A percentile compares a stretch with the other conserved stretches of the same genome.
phyloP scores from a whole-genome alignment of 2,329 filamentous ascomycete genomes.

The Colletotrichum sidae region DNA sequence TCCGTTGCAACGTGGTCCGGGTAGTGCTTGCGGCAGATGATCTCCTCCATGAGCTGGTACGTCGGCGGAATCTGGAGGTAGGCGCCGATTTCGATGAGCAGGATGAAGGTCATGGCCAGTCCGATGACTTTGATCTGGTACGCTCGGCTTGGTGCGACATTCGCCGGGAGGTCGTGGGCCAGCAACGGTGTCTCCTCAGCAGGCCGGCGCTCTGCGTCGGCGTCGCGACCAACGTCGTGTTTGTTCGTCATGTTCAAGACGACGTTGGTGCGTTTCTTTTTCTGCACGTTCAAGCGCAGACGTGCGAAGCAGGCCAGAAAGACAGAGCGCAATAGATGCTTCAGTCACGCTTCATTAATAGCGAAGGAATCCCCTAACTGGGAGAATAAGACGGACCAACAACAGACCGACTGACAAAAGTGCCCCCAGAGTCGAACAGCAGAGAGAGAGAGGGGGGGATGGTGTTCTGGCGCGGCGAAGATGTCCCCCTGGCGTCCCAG shows the following conservation, averaged over 20 bases:
- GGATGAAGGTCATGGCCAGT: slow-evolving; percentile 52
- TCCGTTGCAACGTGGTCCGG: slow-evolving; percentile 50
- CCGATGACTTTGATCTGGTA: slow-evolving; percentile 46
- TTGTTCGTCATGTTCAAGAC: slow-evolving; percentile 15
- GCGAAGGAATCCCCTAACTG: not conserved
- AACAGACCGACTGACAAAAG: not conserved
- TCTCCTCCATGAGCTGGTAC: slow-evolving; percentile 63
- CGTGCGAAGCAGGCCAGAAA: no score
- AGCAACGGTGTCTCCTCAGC: slow-evolving; percentile 36
- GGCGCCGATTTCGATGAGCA: slow-evolving; percentile 57
- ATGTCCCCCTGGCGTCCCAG: not conserved
- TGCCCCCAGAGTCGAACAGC: not conserved
- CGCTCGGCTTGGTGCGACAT: slow-evolving; percentile 40
- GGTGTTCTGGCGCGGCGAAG: not conserved
- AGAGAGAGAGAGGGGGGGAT: not conserved
- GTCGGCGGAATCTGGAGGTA: slow-evolving; percentile 53
- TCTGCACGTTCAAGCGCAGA: not conserved
- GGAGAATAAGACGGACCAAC: not conserved
- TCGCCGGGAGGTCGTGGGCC: slow-evolving; percentile 35
- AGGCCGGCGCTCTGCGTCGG: slow-evolving; percentile 17
- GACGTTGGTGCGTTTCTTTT: no score
- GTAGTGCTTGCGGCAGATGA: slow-evolving; percentile 63
- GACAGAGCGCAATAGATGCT: no score
- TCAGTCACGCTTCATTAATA: no score
- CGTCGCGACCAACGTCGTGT: not conserved